These are phyloP conservation scores for Microbotryum silenes-acaulis DNA, from an alignment of 1,284 basidiomycete genomes.

Conservation along the genomic window DNA sequence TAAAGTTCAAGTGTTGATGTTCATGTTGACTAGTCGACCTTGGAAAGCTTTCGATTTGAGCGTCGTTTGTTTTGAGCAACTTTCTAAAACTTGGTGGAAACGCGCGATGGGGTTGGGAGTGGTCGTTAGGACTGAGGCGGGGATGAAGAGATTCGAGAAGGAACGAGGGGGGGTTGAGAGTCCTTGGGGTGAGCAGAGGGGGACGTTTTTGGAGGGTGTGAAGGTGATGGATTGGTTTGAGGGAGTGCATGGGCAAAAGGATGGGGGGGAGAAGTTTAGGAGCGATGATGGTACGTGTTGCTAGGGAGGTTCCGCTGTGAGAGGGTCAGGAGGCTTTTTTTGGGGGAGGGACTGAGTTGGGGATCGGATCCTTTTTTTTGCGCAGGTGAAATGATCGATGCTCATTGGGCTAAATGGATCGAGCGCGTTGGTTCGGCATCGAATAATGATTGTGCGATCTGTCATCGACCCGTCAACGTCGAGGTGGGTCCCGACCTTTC, in stretches of 20 bases:
- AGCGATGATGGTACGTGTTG: slow-evolving; percentile 54
- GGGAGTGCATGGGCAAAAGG: slow-evolving; percentile 60
- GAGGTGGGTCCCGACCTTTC: slow-evolving; percentile 45
- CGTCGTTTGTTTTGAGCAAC: slow-evolving; percentile 18
- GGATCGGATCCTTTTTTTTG: background rate
- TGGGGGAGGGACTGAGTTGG: background rate
- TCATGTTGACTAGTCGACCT: slow-evolving; percentile 29
- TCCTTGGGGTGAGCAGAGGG: slow-evolving; percentile 8
- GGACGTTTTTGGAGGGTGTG: slow-evolving; percentile 3
- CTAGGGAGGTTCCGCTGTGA: background rate
- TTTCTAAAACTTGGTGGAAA: slow-evolving; percentile 22
- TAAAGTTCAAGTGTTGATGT: slow-evolving; percentile 36
- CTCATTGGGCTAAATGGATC: slow-evolving; percentile 52
- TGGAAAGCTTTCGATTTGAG: slow-evolving; percentile 21
- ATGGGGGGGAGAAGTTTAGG: slow-evolving; percentile 48
- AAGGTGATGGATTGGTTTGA: slow-evolving; percentile 44
- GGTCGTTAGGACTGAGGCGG: slow-evolving; percentile 17
- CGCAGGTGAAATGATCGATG: slow-evolving; percentile 49
- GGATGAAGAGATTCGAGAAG: slow-evolving; percentile 9
- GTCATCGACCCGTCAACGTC: slow-evolving; percentile 45
- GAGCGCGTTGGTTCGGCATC: slow-evolving; percentile 39
- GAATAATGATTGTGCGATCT: slow-evolving; percentile 50
- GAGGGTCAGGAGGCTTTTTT: no score
- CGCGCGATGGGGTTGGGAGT: slow-evolving; percentile 12
- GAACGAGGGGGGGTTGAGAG: slow-evolving; percentile 9